Evolutionary conservation across 2,329 filamentous ascomycete genomes (phyloP).

Genomic region (Trichophyton mentagrophytes): DNA sequence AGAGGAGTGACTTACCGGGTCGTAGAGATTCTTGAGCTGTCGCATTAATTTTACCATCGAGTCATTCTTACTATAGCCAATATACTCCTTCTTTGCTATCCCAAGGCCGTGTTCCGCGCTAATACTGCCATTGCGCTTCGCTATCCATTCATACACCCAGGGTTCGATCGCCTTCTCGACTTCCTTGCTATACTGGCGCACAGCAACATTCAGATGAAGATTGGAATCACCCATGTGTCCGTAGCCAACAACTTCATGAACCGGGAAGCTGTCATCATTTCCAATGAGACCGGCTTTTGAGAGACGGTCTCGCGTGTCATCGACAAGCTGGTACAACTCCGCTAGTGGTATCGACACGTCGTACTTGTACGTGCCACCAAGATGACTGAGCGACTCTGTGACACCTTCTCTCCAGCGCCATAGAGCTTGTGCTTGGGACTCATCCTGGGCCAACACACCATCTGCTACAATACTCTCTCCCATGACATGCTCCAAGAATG

Average conservation of each 20-base stretch:
- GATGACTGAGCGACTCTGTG: conserved; percentile 75
- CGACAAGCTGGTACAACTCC: conserved; percentile 79
- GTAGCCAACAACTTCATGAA: conserved; percentile 85
- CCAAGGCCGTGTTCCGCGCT: conserved; percentile 93
- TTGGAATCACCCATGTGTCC: conserved; percentile 98
- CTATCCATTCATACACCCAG: conserved; percentile 95
- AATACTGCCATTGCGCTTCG: conserved; percentile 77
- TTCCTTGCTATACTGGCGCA: conserved; percentile 68
- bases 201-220: conserved; percentile 80
- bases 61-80: conserved; percentile 81
- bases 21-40: conserved; percentile 85
- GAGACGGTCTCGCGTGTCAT: conserved; percentile 65
- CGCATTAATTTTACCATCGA: conserved; percentile 86
- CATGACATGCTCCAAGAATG: conserved; percentile 88
- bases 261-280: conserved; percentile 61
- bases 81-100: conserved; percentile 87
- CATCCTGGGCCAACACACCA: conserved; percentile 83
- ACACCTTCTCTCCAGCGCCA: conserved; percentile 94
- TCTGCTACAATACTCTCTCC: conserved; percentile 72
- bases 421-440: conserved; percentile 71
- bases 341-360: conserved; percentile 85
- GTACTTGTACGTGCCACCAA: conserved; percentile 96
- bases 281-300: conserved; percentile 63
- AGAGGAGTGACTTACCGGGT: conserved; percentile 56
- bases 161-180: conserved; percentile 85